Evolutionary conservation across 768 basidiomycete species (phyloP).

Genomic region (Xerocomellus dryophilus): DNA sequence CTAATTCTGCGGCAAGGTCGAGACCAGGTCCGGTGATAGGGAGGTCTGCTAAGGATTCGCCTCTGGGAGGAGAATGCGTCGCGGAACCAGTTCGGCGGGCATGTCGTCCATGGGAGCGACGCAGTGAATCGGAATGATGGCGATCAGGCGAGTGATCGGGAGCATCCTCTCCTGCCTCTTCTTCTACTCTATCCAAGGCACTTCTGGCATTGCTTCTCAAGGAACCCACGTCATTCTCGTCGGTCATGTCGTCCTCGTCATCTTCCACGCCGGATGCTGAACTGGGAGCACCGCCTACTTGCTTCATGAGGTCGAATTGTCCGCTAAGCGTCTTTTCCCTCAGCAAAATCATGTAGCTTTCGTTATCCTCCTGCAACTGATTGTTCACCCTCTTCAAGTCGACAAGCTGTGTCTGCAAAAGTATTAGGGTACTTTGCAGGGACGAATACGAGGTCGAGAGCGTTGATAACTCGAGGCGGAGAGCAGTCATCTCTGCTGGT

Average conservation of each 20-base stretch:
- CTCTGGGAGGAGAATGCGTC: slow-evolving; percentile 52
- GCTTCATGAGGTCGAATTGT: slow-evolving; percentile 73
- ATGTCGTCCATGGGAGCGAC: slow-evolving; percentile 42
- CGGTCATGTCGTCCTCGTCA: slow-evolving; percentile 31
- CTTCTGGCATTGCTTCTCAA: slow-evolving; percentile 56
- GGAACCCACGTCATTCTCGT: slow-evolving; percentile 50
- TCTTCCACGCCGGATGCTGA: slow-evolving; percentile 40
- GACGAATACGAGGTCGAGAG: slow-evolving; percentile 83
- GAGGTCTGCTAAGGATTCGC: slow-evolving; percentile 82
- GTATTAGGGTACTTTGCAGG: slow-evolving; percentile 78
- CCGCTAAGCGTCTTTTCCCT: slow-evolving; percentile 90
- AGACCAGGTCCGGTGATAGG: slow-evolving; percentile 87
- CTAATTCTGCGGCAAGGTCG: slow-evolving; percentile 88
- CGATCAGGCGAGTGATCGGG: slow-evolving; percentile 38
- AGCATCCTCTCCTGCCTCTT: slow-evolving; percentile 43
- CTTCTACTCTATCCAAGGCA: slow-evolving; percentile 61
- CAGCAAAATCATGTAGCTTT: slow-evolving; percentile 92
- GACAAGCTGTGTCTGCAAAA: slow-evolving; percentile 78
- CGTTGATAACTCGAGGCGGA: slow-evolving; percentile 80
- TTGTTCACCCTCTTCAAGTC: slow-evolving; percentile 88
- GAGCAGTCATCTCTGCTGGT: slow-evolving; percentile 83
- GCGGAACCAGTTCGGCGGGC: slow-evolving; percentile 54
- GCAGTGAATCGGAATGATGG: slow-evolving; percentile 38
- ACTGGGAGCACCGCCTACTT: slow-evolving; percentile 52
- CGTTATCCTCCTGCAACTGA: slow-evolving; percentile 91